These are phyloP conservation scores for Debaryomycetaceae sp. DNA, from an alignment of 1,139 yeast genomes.

Conservation along the genomic window DNA sequence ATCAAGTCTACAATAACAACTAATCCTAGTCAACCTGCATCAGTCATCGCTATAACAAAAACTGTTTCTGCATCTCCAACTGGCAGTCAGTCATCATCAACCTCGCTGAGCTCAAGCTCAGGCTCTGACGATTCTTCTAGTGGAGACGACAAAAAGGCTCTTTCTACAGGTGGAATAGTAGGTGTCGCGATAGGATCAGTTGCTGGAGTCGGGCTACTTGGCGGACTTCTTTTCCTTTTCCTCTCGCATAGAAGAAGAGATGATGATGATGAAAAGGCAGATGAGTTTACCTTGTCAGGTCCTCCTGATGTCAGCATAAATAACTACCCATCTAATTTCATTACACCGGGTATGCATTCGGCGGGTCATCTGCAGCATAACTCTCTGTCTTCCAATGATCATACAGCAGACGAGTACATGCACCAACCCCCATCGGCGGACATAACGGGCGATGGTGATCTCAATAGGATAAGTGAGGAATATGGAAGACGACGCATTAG, in stretches of 20 bases:
- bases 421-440: slow-evolving; percentile 10
- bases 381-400: background rate
- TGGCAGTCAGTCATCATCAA: slow-evolving; percentile 5
- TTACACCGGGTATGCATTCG: background rate
- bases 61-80: slow-evolving; percentile 6
- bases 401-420: slow-evolving; percentile 14
- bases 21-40: slow-evolving; percentile 1
- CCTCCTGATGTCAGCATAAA: slow-evolving; percentile 11
- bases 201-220: slow-evolving; percentile 44
- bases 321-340: background rate
- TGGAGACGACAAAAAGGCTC: slow-evolving; percentile 15
- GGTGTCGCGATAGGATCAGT: slow-evolving; percentile 69
- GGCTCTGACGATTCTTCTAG: slow-evolving; percentile 7
- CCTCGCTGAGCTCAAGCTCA: slow-evolving; percentile 8
- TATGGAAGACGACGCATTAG: slow-evolving; percentile 55
- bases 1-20: slow-evolving; percentile 4
- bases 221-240: slow-evolving; percentile 37
- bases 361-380: background rate
- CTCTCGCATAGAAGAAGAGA: slow-evolving; percentile 38
- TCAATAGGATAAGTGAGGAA: slow-evolving; percentile 16
- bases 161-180: slow-evolving; percentile 68
- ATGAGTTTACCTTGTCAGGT: slow-evolving; percentile 36
- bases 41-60: slow-evolving; percentile 5
- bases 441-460: slow-evolving; percentile 13
- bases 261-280: slow-evolving; percentile 25